A percentile compares a stretch with the other conserved stretches of the same genome.
Conservation (phyloP, 768 basidiomycete genomes). For the Mrakia hoshinonis region DNA sequence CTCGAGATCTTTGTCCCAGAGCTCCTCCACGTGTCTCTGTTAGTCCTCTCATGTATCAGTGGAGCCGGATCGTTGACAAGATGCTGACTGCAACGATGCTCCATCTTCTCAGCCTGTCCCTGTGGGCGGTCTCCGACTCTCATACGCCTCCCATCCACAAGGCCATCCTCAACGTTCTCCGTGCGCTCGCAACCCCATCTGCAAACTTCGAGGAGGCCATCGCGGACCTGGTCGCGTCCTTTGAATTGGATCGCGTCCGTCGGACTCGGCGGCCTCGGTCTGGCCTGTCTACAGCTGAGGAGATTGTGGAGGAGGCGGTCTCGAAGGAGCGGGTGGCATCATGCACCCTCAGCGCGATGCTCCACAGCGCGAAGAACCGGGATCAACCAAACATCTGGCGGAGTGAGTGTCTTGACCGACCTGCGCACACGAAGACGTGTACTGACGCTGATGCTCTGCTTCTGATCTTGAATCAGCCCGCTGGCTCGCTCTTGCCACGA, state of each 20-base stretch:
- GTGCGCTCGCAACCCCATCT: neutral
- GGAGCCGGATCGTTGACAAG: no score
- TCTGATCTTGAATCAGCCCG: neutral
- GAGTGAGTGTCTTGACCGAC: neutral
- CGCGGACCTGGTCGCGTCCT: neutral
- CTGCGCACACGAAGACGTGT: no score
- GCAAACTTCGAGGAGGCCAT: neutral
- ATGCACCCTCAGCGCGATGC: neutral
- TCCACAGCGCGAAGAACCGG: neutral
- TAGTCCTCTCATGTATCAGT: neutral
- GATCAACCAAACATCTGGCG: slow-evolving; percentile 15
- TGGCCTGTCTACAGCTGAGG: neutral
- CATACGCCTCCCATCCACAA: neutral
- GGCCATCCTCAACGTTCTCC: neutral
- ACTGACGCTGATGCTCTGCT: neutral
- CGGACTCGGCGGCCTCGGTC: neutral
- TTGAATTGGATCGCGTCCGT: neutral
- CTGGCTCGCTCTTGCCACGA: neutral
- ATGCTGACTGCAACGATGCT: neutral
- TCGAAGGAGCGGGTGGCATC: neutral
- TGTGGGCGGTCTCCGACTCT: neutral
- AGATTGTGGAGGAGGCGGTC: neutral
- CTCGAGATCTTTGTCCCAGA: neutral
- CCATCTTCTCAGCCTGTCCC: neutral
- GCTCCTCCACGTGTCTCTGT: slow-evolving; percentile 2